phyloP scores from a whole-genome alignment of 306 rosid species.

The Echinosophora koreensis region DNA sequence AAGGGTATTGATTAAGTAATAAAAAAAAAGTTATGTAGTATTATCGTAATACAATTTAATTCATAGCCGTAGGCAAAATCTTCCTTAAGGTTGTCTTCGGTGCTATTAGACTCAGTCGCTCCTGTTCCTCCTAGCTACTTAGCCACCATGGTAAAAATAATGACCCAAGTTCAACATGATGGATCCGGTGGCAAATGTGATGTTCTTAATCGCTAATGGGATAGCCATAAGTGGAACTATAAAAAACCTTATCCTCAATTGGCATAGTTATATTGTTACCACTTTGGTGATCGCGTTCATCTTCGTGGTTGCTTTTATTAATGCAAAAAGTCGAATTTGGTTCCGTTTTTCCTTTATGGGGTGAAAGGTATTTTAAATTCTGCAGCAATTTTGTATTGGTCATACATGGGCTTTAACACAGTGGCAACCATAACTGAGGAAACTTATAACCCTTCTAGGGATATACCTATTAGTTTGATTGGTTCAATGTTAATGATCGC shows the following conservation, averaged over 20 bases:
- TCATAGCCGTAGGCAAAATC: too few species aligned
- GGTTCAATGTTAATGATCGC: slow-evolving; percentile 91
- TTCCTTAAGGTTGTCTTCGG: too few species aligned
- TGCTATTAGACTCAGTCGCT: too few species aligned
- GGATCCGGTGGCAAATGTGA: slow-evolving; percentile 74
- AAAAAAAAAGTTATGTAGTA: too few species aligned
- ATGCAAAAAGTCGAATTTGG: slow-evolving; percentile 60
- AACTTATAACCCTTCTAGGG: slow-evolving; percentile 80
- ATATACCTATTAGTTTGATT: slow-evolving; percentile 78
- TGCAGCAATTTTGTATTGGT: slow-evolving; percentile 93
- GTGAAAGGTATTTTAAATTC: slow-evolving; percentile 73
- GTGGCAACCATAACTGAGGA: slow-evolving; percentile 97
- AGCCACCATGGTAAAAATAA: too few species aligned
- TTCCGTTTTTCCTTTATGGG: slow-evolving; percentile 66
- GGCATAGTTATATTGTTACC: slow-evolving; percentile 62
- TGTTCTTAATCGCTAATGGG: slow-evolving; percentile 70
- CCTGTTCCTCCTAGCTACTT: too few species aligned
- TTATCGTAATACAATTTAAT: too few species aligned
- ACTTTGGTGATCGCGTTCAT: too few species aligned
- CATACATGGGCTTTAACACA: slow-evolving; percentile 93
- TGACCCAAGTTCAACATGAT: slow-evolving; percentile 64
- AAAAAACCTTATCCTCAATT: slow-evolving; percentile 68
- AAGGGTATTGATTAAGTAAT: too few species aligned
- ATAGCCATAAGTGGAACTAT: slow-evolving; percentile 75
- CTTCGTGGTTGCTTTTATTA: slow-evolving; percentile 64